Evolutionary conservation across 192 early-diverging fungal species (phyloP), one percentile per base, ranked within the genome.

Genomic region (Gaertneriomyces semiglobifer): DNA sequence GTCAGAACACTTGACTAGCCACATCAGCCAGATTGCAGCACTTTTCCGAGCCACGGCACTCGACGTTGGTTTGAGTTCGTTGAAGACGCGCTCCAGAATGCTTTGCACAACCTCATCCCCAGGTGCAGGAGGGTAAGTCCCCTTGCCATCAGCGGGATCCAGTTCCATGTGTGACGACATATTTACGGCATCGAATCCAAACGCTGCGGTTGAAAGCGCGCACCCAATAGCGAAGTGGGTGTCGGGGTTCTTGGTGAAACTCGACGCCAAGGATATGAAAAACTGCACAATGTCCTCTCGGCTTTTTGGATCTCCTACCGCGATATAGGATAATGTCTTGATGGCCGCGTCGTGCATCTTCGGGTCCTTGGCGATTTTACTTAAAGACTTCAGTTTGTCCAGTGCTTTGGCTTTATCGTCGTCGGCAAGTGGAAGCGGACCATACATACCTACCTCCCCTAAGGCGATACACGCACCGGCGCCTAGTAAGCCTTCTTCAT

Each of bases 211-310:
- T 0, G 89, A 84, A 55, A 93, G 66, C 0, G 94, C 88, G 65
- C 93, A 92, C 25, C 93, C 95, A 44, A 90, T 81, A 10, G 86
- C 84, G 67, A 98, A 95, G 58, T 92, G 86, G 40, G 92, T 66
- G 53, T 98, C 95, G 0, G 90, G 79, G 44, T 93, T 86, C 62
- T 95, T 93, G 42, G 86, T 83, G 42, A 86, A 70, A 6, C 75
- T 66, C 14, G 79, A 65, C 2, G 88, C 79, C n/a, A 90, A 71
- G 3, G 83, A 74, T 11, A 77, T 78, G 48, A 92, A 60, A 47
- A 77, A 75, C 25, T 81, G 74, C 1, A 88, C 50, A 25, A 88
- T 66, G 1, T 44, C 12, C 3, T 63, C 54, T 1, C 45, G 8
- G 7, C 79, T 60, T 6, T 8, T 45, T 0, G 72, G 50, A 11